Evolutionary conservation across 768 basidiomycete genomes (phyloP).

Genomic region (Boletus rex-veris): DNA sequence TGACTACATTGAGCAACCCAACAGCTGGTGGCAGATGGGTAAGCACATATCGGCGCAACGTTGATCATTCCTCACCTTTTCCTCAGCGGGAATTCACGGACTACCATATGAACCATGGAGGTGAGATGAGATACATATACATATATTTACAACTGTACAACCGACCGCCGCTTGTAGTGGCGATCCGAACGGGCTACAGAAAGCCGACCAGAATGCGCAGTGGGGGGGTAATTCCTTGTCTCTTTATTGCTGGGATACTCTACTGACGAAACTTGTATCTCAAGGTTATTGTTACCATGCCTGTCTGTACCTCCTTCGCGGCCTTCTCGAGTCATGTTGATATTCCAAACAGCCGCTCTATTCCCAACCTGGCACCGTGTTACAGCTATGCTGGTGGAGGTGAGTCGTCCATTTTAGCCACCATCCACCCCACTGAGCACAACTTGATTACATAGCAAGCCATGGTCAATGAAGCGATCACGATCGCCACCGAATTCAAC

Average conservation of each 20-base stretch:
- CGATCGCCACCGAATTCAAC: constrained; percentile 6
- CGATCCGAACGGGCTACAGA: constrained; percentile 10
- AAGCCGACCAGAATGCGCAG: neutral
- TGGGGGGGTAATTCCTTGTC: constrained; percentile 1
- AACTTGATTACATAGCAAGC: constrained; percentile 9
- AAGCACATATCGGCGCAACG: neutral
- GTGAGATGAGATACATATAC: neutral
- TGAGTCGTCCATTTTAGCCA: neutral
- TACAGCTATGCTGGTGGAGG: constrained; percentile 7
- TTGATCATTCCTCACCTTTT: neutral
- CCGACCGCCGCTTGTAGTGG: constrained; percentile 3
- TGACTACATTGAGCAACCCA: constrained; percentile 9
- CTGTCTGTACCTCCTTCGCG: neutral
- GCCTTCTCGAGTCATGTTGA: neutral
- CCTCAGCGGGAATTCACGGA: constrained; percentile 12
- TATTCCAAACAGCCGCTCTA: constrained; percentile 5
- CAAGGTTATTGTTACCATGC: constrained; percentile 18
- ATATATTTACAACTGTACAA: neutral
- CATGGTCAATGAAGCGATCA: constrained; percentile 9
- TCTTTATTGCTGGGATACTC: neutral
- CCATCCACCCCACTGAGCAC: neutral
- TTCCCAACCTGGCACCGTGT: constrained; percentile 20
- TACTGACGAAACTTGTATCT: neutral
- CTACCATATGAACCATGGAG: constrained; percentile 9
- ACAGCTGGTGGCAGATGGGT: constrained; percentile 21